Evolutionary conservation across 164 flowering plant genomes (phyloP).

Genomic region (Chloranthus sessilifolius): DNA sequence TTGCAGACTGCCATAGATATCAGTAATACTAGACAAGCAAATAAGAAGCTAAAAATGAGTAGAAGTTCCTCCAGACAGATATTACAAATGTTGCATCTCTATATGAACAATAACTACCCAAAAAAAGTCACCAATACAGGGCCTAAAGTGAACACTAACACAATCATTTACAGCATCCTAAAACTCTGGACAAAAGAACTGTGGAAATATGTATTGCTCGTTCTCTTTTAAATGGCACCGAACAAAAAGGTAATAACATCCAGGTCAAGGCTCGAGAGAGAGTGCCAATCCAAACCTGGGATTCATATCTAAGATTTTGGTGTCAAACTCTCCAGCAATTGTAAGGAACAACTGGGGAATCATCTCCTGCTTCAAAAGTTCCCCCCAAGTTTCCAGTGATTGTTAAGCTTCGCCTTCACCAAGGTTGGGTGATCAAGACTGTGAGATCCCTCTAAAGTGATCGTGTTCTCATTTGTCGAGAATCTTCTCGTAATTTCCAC

Average conservation of each 20-base stretch:
- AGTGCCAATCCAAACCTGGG: conserved; percentile 81
- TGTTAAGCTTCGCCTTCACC: conserved; percentile 83
- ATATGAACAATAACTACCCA: neutral
- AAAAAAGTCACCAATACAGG: neutral
- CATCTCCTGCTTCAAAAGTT: conserved; percentile 76
- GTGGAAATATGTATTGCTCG: conserved; percentile 3
- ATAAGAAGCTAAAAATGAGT: too few relatives aligned
- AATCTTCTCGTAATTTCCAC: conserved; percentile 74
- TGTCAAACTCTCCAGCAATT: conserved; percentile 79
- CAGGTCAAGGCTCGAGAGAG: conserved; percentile 74
- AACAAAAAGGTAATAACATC: neutral
- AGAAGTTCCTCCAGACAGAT: too few relatives aligned
- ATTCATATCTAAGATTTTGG: conserved; percentile 71
- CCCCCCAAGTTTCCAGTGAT: conserved; percentile 81
- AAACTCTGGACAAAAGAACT: conserved; percentile 3
- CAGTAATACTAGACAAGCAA: too few relatives aligned
- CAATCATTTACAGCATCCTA: conserved; percentile 5
- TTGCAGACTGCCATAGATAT: too few relatives aligned
- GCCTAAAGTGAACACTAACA: neutral
- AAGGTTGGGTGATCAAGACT: conserved; percentile 57
- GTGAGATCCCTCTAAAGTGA: conserved; percentile 80
- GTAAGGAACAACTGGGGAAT: conserved; percentile 66
- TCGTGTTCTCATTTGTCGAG: conserved; percentile 87
- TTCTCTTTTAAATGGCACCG: neutral
- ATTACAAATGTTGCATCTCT: too few relatives aligned